Conservation (phyloP, 768 basidiomycete genomes). For the Lactarius vividus region DNA sequence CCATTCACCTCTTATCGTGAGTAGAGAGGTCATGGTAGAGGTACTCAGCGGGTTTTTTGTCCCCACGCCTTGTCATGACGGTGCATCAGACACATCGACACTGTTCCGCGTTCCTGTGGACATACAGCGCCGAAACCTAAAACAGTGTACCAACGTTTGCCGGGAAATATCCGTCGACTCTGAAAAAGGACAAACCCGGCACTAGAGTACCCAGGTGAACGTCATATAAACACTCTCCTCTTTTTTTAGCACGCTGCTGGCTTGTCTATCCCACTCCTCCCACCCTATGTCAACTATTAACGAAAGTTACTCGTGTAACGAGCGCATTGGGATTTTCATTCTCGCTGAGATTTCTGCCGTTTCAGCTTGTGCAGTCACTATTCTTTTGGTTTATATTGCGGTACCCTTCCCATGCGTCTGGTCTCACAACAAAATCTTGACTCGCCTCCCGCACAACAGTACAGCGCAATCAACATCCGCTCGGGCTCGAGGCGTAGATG, state of each 20-base stretch:
- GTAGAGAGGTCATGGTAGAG: too few relatives aligned
- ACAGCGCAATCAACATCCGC: slow-evolving; percentile 27
- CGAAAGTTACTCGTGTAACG: slow-evolving; percentile 23
- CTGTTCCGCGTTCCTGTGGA: not conserved
- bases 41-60: too few relatives aligned
- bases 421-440: not conserved
- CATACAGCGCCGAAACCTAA: not conserved
- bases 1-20: not conserved
- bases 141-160: not conserved
- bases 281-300: not conserved
- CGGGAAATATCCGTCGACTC: not conserved
- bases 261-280: not conserved
- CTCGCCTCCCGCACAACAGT: slow-evolving; percentile 13
- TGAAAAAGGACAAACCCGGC: not conserved
- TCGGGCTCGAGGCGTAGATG: slow-evolving; percentile 23
- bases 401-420: slow-evolving; percentile 22
- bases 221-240: not conserved
- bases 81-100: not conserved
- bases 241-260: not conserved
- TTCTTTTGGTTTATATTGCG: slow-evolving; percentile 30
- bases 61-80: not conserved
- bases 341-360: slow-evolving; percentile 31
- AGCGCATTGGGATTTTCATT: slow-evolving; percentile 31
- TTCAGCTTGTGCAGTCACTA: slow-evolving; percentile 30
- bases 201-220: not conserved